A percentile compares a stretch with the other conserved stretches of the same genome.
phyloP scores from a whole-genome alignment of 108 stramenopile species.

The Cyclotella cryptica region DNA sequence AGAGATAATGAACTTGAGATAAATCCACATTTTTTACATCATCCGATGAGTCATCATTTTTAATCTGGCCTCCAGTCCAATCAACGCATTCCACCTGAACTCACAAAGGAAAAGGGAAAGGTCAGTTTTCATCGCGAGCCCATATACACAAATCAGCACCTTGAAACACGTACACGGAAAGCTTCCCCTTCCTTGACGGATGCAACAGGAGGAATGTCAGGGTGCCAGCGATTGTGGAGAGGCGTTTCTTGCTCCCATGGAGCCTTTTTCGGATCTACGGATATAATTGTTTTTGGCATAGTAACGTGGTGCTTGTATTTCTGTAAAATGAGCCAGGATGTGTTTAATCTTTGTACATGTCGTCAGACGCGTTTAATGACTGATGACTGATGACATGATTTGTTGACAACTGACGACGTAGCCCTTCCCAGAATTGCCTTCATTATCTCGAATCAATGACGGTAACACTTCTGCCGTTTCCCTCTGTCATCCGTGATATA shows the following conservation, averaged over 20 bases:
- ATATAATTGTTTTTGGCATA: constrained; percentile 64
- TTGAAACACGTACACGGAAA: constrained; percentile 49
- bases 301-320: not conserved
- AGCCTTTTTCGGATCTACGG: constrained; percentile 60
- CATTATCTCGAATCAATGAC: too few relatives aligned
- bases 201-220: constrained; percentile 73
- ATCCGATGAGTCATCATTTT: constrained; percentile 65
- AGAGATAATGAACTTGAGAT: constrained; percentile 75
- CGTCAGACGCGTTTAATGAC: too few relatives aligned
- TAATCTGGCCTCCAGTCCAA: constrained; percentile 80
- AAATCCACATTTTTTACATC: constrained; percentile 78
- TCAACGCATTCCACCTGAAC: constrained; percentile 65
- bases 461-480: too few relatives aligned
- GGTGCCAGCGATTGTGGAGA: constrained; percentile 77
- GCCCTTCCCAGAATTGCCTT: too few relatives aligned
- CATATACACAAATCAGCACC: too few relatives aligned
- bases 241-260: constrained; percentile 76
- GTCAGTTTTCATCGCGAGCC: too few relatives aligned
- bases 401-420: too few relatives aligned
- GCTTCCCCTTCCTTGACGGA: constrained; percentile 61
- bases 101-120: constrained; percentile 4
- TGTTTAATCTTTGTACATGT: too few relatives aligned
- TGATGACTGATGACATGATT: too few relatives aligned
- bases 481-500: too few relatives aligned
- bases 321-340: not conserved